phyloP scores from a whole-genome alignment of 73 alveolate species.

The Tetrahymena thermophila region DNA sequence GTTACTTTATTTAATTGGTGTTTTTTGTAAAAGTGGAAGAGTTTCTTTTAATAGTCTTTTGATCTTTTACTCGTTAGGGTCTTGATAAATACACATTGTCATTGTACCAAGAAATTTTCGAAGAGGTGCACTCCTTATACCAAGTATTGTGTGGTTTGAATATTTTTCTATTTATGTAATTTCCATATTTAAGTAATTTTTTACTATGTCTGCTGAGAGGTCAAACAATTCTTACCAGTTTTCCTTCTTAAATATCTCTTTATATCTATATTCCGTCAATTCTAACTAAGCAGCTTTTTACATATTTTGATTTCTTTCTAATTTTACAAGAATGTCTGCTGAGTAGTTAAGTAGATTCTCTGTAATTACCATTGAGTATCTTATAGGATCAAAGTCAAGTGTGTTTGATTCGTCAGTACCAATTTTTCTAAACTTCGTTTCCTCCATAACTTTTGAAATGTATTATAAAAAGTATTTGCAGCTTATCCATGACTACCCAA shows the following conservation, averaged over 20 bases:
- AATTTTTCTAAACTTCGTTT: not conserved
- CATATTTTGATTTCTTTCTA: not conserved
- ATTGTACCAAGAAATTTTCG: not conserved
- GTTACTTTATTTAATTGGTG: not conserved
- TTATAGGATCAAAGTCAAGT: not conserved
- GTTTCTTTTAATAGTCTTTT: not conserved
- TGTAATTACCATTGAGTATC: not conserved
- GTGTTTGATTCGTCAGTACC: not conserved
- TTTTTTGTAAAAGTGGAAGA: not conserved
- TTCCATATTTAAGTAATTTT: not conserved
- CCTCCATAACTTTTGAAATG: not conserved
- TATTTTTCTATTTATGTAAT: not conserved
- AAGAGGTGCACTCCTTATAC: not conserved
- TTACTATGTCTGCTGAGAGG: not conserved
- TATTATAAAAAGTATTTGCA: not conserved
- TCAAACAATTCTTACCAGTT: not conserved
- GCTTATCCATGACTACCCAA: not conserved
- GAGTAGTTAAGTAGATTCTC: not conserved
- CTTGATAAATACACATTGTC: not conserved
- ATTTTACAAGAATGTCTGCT: not conserved
- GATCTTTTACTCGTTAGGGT: not conserved
- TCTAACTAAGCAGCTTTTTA: not conserved
- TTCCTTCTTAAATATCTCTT: not conserved
- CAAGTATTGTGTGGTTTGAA: not conserved
- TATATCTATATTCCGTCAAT: not conserved